These are phyloP conservation scores for Saccharomycopsis amapae DNA, from an alignment of 805 yeast genomes.

Conservation along the genomic window DNA sequence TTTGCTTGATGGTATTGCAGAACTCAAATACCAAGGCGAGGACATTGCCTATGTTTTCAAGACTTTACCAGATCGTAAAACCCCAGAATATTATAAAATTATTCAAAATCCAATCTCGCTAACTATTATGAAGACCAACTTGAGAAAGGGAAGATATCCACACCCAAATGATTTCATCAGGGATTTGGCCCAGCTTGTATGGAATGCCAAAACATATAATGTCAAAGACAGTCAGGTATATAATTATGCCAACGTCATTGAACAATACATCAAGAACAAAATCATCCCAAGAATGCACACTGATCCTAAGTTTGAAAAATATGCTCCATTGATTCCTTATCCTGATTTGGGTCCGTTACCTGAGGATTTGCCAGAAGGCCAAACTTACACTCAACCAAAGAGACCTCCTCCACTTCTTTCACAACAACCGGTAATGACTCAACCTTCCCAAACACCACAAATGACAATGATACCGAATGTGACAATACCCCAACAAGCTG, in stretches of 20 bases:
- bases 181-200: conserved; percentile 77
- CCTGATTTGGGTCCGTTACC: conserved; percentile 65
- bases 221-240: conserved; percentile 61
- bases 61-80: conserved; percentile 61
- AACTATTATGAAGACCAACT: conserved; percentile 55
- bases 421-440: neutral
- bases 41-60: conserved; percentile 53
- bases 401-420: neutral
- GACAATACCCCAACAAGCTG: neutral
- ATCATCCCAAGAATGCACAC: conserved; percentile 28
- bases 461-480: neutral
- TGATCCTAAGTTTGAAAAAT: conserved; percentile 25
- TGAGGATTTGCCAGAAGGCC: conserved; percentile 29
- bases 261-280: conserved; percentile 33
- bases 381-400: neutral
- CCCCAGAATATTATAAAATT: conserved; percentile 71
- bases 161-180: conserved; percentile 61
- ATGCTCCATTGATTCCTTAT: conserved; percentile 28
- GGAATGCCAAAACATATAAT: conserved; percentile 87
- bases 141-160: conserved; percentile 47
- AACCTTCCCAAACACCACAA: neutral
- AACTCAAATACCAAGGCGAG: conserved; percentile 30
- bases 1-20: conserved; percentile 2
- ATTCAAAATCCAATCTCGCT: conserved; percentile 79
- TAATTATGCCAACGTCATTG: conserved; percentile 51